These are phyloP conservation scores for Salix caprea DNA, from an alignment of 345 rosid genomes.

Conservation along the genomic window DNA sequence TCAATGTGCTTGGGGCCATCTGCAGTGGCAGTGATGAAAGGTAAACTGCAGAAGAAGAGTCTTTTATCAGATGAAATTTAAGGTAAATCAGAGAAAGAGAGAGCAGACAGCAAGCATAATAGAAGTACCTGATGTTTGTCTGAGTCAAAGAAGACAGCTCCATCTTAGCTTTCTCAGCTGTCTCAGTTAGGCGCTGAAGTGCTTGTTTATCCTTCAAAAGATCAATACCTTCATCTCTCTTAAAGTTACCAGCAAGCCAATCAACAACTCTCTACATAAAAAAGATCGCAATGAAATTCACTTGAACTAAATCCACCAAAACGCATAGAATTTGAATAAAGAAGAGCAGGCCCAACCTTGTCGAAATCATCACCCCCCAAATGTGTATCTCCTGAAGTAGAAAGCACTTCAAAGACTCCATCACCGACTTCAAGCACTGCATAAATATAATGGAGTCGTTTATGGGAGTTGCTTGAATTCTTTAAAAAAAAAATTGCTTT, in stretches of 20 bases:
- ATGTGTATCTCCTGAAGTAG: conserved; percentile 98
- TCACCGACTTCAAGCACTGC: conserved; percentile 99
- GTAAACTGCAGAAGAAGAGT: conserved; percentile 53
- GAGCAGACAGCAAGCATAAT: background rate
- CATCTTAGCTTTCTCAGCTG: conserved; percentile 96
- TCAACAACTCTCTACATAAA: conserved; percentile 80
- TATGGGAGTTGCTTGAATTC: too few species aligned
- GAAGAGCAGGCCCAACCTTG: conserved; percentile 44
- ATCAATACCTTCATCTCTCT: conserved; percentile 90
- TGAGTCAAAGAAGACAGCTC: conserved; percentile 92
- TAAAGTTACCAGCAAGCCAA: conserved; percentile 78
- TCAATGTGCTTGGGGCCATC: conserved; percentile 99
- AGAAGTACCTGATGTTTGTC: conserved; percentile 64
- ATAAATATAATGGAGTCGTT: background rate
- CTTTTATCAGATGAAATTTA: background rate
- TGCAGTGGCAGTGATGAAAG: conserved; percentile 95
- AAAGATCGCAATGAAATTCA: background rate
- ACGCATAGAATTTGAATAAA: background rate
- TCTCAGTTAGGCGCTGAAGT: conserved; percentile 88
- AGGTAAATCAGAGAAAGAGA: background rate
- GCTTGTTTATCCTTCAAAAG: conserved; percentile 98
- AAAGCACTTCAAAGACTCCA: conserved; percentile 97
- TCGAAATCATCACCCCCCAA: conserved; percentile 99
- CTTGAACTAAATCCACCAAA: background rate
- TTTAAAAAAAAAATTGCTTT: too few species aligned